These are phyloP conservation scores for Amphichorda felina DNA, from an alignment of 2,329 filamentous ascomycete genomes.

Conservation along the genomic window DNA sequence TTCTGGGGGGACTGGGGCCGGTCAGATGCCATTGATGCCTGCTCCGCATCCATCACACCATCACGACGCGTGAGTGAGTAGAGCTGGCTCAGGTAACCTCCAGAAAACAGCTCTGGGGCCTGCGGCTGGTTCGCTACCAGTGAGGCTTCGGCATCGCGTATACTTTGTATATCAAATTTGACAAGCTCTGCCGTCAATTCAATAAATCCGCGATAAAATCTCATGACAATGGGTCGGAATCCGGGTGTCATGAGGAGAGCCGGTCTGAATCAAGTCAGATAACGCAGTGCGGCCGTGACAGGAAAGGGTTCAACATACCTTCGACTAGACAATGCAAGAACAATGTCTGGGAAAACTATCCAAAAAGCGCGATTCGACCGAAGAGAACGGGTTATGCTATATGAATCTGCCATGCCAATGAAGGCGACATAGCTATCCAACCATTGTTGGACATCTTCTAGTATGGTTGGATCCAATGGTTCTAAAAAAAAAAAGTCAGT, in stretches of 20 bases:
- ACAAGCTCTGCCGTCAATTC: conserved; percentile 40
- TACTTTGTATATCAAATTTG: conserved; percentile 27
- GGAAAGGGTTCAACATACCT: conserved; percentile 22
- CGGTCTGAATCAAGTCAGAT: conserved; percentile 9
- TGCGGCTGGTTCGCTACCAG: neutral
- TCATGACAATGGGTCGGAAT: conserved; percentile 16
- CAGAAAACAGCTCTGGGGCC: conserved; percentile 13
- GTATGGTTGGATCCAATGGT: neutral
- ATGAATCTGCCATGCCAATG: conserved; percentile 18
- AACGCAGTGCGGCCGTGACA: neutral
- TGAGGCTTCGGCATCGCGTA: neutral
- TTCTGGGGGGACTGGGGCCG: neutral
- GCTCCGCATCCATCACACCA: conserved; percentile 3
- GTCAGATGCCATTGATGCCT: too few relatives aligned
- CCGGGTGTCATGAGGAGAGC: conserved; percentile 10
- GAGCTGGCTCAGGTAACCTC: conserved; percentile 32
- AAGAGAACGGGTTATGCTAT: conserved; percentile 28
- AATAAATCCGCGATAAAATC: conserved; percentile 30
- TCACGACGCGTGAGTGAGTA: conserved; percentile 12
- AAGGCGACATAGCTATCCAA: conserved; percentile 11
- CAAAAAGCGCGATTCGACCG: conserved; percentile 36
- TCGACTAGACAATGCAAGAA: conserved; percentile 19
- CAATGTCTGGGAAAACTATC: conserved; percentile 36
- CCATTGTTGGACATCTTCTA: neutral
- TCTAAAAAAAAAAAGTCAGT: neutral